Base-by-base conservation (phyloP, 176 grass and related monocot species). In the Hyparrhenia diplandra region DNA sequence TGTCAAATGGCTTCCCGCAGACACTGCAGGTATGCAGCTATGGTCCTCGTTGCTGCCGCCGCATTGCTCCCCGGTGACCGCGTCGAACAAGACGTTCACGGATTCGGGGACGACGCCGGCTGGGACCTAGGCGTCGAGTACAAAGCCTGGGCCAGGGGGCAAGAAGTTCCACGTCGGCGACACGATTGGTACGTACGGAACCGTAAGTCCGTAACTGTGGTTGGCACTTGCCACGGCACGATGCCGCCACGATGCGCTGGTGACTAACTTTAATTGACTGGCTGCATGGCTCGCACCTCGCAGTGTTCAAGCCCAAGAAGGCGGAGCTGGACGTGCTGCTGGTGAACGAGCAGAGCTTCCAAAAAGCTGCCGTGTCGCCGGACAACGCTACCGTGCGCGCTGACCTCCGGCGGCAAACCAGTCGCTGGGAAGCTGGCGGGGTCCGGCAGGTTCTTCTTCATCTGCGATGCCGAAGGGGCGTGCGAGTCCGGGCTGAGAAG, bases 141-240 rank as follows among this genome's bases (percentile, higher is more conserved):
- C 57, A 11, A 8, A 10, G 64, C 75, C 14, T 87, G 89, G 89
- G 81, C 80, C 46, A 5, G 30, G 4, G n/a, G 89, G 76, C 85
- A 87, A 86, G 85, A 17, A 25, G 21, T 87, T 91, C 80, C 49
- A 18, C 9, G 81, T 73, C 76, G 81, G 85, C 54, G 85, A 91
- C 85, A 84, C 67, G 10, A 80, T 88, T 43, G 80, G 85, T 78
- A 42, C 12, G 57, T 23, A 45, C 6, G 14, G n/a, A n/a, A n/a
- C n/a, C 0, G 8, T 10, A 40, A 40, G n/a, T n/a, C 37, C 37
- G 6, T 4, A 45, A 45, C 42, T 45, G 42, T 49, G 46, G 46
- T 7, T 52, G 17, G 47, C 46, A 45, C 12, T 45, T 45, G 42
- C 11, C 42, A 45, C 13, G 42, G 5, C 42, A 4, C 35, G 3